Evolutionary conservation across 495 filamentous ascomycete genomes (phyloP).

Genomic region (Chaetomium cochliodes): DNA sequence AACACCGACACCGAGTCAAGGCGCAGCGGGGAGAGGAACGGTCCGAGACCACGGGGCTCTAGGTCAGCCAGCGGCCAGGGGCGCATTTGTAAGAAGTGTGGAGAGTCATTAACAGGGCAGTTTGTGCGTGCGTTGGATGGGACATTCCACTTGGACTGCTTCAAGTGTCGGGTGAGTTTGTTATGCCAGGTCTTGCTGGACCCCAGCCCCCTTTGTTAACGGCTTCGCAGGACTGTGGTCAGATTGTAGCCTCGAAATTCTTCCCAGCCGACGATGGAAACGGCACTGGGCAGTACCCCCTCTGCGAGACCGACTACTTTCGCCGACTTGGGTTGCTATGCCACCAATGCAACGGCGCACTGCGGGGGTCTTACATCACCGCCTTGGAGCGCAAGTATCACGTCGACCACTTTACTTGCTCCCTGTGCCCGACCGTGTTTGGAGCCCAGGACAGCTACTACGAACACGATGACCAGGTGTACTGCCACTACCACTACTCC

Average conservation of each 20-base stretch:
- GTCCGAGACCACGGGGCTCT: constrained; percentile 45
- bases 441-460: constrained; percentile 98
- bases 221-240: constrained; percentile 78
- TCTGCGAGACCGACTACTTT: constrained; percentile 98
- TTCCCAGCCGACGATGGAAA: constrained; percentile 93
- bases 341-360: constrained; percentile 84
- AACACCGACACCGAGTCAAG: constrained; percentile 39
- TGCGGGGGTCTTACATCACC: constrained; percentile 97
- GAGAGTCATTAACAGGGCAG: constrained; percentile 81
- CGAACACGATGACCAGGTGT: constrained; percentile 94
- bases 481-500: constrained; percentile 98
- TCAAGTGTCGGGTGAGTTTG: constrained; percentile 83
- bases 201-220: constrained; percentile 18
- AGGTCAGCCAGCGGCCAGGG: constrained; percentile 53
- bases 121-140: constrained; percentile 91
- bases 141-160: constrained; percentile 97
- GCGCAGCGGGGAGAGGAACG: constrained; percentile 49
- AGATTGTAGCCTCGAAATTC: constrained; percentile 97
- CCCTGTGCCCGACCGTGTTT: constrained; percentile 94
- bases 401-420: constrained; percentile 99
- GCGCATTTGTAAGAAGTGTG: constrained; percentile 84
- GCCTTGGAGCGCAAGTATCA: constrained; percentile 97
- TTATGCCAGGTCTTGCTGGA: neutral
- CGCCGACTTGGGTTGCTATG: constrained; percentile 87
- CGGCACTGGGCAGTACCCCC: constrained; percentile 81